Evolutionary conservation across 129 eudicot genomes (phyloP), one percentile per base, ranked within the genome.

Genomic region (Flaveria linearis): DNA sequence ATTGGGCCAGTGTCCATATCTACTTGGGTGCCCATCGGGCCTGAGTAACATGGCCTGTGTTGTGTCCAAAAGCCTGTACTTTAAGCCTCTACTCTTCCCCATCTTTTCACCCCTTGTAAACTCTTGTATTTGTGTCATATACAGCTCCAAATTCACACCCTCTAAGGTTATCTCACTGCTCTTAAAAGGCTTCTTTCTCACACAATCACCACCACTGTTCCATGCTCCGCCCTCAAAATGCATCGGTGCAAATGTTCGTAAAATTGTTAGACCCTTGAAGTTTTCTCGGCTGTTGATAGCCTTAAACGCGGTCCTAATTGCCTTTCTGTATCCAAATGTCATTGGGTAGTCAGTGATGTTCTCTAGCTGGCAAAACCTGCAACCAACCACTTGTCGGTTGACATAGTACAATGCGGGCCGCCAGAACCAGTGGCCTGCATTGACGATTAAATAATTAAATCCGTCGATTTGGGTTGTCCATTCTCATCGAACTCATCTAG

Each of bases 21-120:
- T 84, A 72, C 98, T 88, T 58, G 98, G 98, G 45, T 93, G 98
- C 14, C 98, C 98, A 80, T 93, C 98, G 73, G 98, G 92, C 85
- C 98, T 88, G 68, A 93, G 41, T 65, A 88, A 79, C 88, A 81
- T 86, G 17, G 92, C 86, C 28, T 83, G 89, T 52, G 97, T 90
- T 67, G 82, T 80, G 65, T 90, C 98, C 82, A 90, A 36, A 18
- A 88, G 78, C 82, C 96, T 81, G 16, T 83, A 86, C 68, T 61
- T 84, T 47, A 69, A 52, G 45, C 96, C 92, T 10, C 41, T 84
- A 72, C 41, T 72, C 75, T 76, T 86, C 51, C 89, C 96, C 65
- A 75, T 75, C 60, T 78, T 79, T 69, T 86, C 84, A 45, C 88
- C 96, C 17, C 55, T 78, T 65, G 76, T 83, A 73, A 85, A 88